Percentiles rank a stretch among this genome's conserved stretches.
Evolutionary conservation across 2,329 filamentous ascomycete genomes (phyloP).

Genomic region (Alternaria consortialis): DNA sequence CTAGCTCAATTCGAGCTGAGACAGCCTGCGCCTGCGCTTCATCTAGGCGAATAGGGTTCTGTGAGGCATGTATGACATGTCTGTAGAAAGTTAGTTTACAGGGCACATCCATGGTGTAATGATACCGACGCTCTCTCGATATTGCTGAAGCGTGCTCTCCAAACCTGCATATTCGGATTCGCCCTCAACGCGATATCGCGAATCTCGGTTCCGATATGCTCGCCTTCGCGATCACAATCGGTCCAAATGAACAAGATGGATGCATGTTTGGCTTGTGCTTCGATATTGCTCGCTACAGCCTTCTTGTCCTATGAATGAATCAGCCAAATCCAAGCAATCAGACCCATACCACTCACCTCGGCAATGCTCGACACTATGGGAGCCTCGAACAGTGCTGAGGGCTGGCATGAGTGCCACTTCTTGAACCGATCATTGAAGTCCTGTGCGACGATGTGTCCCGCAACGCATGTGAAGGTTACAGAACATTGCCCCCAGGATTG

Average conservation of each 20-base stretch:
- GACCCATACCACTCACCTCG: constrained; percentile 59
- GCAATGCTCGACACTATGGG: constrained; percentile 74
- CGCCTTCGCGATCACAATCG: constrained; percentile 96
- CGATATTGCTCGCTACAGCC: constrained; percentile 84
- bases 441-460: constrained; percentile 83
- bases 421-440: constrained; percentile 80
- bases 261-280: constrained; percentile 75
- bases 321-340: constrained; percentile 13
- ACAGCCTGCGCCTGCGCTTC: constrained; percentile 89
- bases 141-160: constrained; percentile 92
- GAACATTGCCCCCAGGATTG: constrained; percentile 81
- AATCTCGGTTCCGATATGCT: constrained; percentile 94
- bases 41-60: constrained; percentile 79
- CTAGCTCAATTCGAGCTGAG: constrained; percentile 86
- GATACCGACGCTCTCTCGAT: constrained; percentile 83
- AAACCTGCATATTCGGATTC: constrained; percentile 79
- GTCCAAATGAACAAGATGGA: constrained; percentile 94
- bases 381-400: constrained; percentile 81
- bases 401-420: constrained; percentile 83
- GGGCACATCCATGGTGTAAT: not conserved
- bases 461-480: constrained; percentile 93
- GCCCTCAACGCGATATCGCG: constrained; percentile 78
- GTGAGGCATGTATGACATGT: constrained; percentile 86
- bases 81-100: constrained; percentile 55
- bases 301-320: constrained; percentile 71